phyloP scores from a whole-genome alignment of 495 filamentous ascomycete species.

The Penicillium paxilli region DNA sequence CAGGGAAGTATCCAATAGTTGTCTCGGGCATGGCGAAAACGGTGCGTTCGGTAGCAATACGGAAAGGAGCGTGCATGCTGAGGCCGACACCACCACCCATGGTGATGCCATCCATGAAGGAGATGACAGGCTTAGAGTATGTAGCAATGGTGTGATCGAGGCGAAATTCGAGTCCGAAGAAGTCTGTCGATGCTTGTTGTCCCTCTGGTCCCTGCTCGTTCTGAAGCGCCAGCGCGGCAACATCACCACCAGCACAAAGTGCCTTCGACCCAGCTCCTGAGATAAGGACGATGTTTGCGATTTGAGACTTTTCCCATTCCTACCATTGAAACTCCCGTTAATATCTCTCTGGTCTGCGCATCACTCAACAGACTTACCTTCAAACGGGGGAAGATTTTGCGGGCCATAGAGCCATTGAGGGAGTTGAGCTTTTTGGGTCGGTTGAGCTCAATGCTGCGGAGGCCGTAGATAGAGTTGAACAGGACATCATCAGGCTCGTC shows the following conservation, averaged over 20 bases:
- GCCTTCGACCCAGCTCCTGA: slow-evolving; percentile 83
- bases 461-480: slow-evolving; percentile 82
- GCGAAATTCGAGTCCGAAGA: slow-evolving; percentile 89
- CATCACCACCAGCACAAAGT: slow-evolving; percentile 93
- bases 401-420: slow-evolving; percentile 88
- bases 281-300: slow-evolving; percentile 90
- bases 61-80: slow-evolving; percentile 90
- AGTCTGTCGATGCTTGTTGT: slow-evolving; percentile 68
- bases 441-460: slow-evolving; percentile 93
- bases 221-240: slow-evolving; percentile 68
- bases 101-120: slow-evolving; percentile 96
- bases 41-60: slow-evolving; percentile 94
- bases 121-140: slow-evolving; percentile 87
- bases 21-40: slow-evolving; percentile 98
- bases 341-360: too few species aligned
- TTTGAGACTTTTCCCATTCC: slow-evolving; percentile 91
- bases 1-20: slow-evolving; percentile 95
- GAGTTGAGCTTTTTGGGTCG: slow-evolving; percentile 87
- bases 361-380: slow-evolving; percentile 43
- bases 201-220: slow-evolving; percentile 70
- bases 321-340: slow-evolving; percentile 28
- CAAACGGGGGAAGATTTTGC: slow-evolving; percentile 85
- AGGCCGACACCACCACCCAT: slow-evolving; percentile 98
- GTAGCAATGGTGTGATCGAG: slow-evolving; percentile 96
- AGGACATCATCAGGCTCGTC: slow-evolving; percentile 90